Base-by-base conservation (phyloP, 805 yeast genomes). In the Ogataea sp. region DNA sequence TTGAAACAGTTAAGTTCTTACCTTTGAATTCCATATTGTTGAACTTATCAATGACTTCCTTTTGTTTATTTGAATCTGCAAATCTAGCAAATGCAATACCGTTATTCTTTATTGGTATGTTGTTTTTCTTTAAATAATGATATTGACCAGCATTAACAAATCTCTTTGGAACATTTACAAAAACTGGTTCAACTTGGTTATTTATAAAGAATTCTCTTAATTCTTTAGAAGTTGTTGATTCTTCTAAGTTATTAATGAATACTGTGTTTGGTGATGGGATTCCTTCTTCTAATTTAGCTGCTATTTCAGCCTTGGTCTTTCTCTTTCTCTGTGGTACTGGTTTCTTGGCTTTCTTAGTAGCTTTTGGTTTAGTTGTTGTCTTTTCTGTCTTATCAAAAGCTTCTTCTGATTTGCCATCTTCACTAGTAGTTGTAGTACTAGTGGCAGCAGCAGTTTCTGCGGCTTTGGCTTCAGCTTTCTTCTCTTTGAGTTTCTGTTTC, bases 11-110 rank as follows among this genome's bases (percentile, higher is more conserved):
- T 42, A 88, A 63, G 37, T 67, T 68, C 58, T 84, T 74, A 37
- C 83, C 95, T 44, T 75, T 75, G 49, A 82, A 63, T 38, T 68
- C 71, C 52, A 68, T 70, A 39, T 87, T 94, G 46, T 82, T 71
- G 59, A 79, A 78, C 52, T 76, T 74, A 28, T 69, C 76, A 43
- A 85, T 64, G 15, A 75, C 78, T 47, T 58, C 47, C 53, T 63
- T 57, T 53, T 75, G 80, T 27, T 53, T 48, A 39, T 69, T 75
- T 43, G 70, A 70, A 46, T 52, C 51, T 26, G 65, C 54, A 46
- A 79, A 73, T 50, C 68, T 74, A 40, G 75, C 75, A 58, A 79
- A 79, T 4, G 82, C 84, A 57, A 74, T 75, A 32, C 88, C 88
- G 53, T 73, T 75, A 48, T 75, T 75, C 51, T 63, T 70, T 40